Conservation (phyloP, 257 asterid genomes). For the Euphrasia confusa region DNA sequence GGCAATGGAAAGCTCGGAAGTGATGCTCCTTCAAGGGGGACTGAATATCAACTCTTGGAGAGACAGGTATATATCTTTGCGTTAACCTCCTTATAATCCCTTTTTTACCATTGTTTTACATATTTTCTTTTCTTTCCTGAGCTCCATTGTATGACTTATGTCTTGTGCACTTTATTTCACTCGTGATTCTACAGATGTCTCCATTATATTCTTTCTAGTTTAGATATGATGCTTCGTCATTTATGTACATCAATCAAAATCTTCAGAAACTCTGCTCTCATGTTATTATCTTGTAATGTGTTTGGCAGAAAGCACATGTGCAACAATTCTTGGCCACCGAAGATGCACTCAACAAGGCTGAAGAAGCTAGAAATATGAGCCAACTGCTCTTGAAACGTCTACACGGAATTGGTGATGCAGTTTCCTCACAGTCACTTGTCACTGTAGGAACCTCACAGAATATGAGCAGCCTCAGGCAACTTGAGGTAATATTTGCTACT, state of each 20-base stretch:
- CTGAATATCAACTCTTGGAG: conserved; percentile 94
- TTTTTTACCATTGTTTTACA: conserved; percentile 4
- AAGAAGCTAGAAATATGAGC: conserved; percentile 86
- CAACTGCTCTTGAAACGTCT: conserved; percentile 77
- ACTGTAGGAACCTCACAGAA: conserved; percentile 66
- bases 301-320: conserved; percentile 88
- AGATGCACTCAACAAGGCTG: conserved; percentile 94
- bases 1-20: conserved; percentile 82
- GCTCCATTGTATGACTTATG: conserved; percentile 9
- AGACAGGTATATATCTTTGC: conserved; percentile 66
- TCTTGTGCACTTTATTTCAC: conserved; percentile 13
- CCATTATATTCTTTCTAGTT: conserved; percentile 3
- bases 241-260: conserved; percentile 12
- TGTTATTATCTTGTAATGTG: neutral
- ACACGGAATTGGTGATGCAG: conserved; percentile 76
- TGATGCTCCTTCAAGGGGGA: conserved; percentile 78
- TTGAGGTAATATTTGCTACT: conserved; percentile 57
- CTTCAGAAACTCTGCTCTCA: neutral
- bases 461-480: conserved; percentile 99
- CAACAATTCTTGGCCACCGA: conserved; percentile 98
- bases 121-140: conserved; percentile 10
- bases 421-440: conserved; percentile 60
- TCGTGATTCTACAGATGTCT: conserved; percentile 22
- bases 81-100: conserved; percentile 3
- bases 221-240: conserved; percentile 8